Conservation (phyloP, 345 rosid species). For the Camelina laxa region DNA sequence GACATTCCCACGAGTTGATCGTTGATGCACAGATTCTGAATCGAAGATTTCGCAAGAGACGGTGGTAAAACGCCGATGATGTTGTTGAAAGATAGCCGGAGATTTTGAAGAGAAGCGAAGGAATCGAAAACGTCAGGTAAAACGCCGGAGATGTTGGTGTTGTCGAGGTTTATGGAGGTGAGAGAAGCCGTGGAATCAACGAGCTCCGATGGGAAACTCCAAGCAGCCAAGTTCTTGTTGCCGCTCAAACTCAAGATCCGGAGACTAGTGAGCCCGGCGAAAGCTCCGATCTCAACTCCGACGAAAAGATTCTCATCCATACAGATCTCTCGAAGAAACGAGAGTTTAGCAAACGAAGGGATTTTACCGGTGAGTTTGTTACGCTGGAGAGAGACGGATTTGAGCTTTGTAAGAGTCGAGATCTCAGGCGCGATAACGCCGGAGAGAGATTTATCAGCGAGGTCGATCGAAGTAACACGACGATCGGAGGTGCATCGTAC, state of each 20-base stretch:
- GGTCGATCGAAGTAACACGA: conserved; percentile 53
- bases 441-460: conserved; percentile 44
- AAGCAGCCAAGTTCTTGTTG: conserved; percentile 46
- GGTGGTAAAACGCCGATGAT: conserved; percentile 69
- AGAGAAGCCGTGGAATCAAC: conserved; percentile 45
- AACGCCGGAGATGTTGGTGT: conserved; percentile 49
- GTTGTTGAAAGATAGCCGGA: conserved; percentile 70
- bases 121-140: conserved; percentile 64
- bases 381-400: conserved; percentile 47
- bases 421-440: conserved; percentile 58
- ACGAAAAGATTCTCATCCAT: conserved; percentile 61
- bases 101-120: conserved; percentile 48
- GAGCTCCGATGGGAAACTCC: conserved; percentile 69
- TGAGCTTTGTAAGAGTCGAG: conserved; percentile 58
- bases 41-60: conserved; percentile 51
- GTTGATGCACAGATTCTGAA: conserved; percentile 67
- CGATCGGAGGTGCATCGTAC: conserved; percentile 46
- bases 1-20: conserved; percentile 59
- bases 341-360: conserved; percentile 63
- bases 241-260: conserved; percentile 52
- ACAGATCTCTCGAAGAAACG: conserved; percentile 49
- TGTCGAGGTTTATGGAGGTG: conserved; percentile 47
- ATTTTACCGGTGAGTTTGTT: conserved; percentile 62
- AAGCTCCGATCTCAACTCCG: conserved; percentile 55
- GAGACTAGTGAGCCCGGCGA: conserved; percentile 61